Evolutionary conservation across 176 grass and related monocot genomes (phyloP).

Genomic region (Juncus effusus): DNA sequence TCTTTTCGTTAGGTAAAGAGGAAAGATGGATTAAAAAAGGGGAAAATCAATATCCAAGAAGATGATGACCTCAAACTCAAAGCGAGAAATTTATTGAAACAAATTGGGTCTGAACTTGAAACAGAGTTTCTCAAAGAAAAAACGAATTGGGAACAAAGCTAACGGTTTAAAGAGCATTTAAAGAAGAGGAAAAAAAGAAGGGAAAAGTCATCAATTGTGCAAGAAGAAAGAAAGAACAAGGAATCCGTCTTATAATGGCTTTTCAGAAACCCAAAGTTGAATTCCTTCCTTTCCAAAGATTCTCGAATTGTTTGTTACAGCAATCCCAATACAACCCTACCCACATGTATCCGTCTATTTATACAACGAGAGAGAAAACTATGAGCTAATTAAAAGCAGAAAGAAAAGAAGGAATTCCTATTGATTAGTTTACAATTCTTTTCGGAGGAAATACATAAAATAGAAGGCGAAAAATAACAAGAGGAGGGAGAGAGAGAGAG

Average conservation of each 20-base stretch:
- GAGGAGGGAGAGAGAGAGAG: neutral
- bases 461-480: too few species aligned
- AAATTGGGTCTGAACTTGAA: conserved; percentile 8
- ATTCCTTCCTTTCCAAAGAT: neutral
- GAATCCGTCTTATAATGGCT: conserved; percentile 1
- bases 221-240: neutral
- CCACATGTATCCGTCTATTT: conserved; percentile 1
- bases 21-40: conserved; percentile 4
- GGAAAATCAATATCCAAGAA: neutral
- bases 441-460: too few species aligned
- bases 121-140: neutral
- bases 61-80: conserved; percentile 25
- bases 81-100: neutral
- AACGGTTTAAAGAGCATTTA: conserved; percentile 8
- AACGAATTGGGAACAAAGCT: too few species aligned
- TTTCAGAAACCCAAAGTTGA: neutral
- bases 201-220: neutral
- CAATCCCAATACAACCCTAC: neutral
- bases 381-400: neutral
- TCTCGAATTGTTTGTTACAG: neutral
- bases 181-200: neutral
- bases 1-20: conserved; percentile 17
- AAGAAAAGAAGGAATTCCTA: neutral
- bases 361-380: neutral
- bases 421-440: too few species aligned